A percentile compares a stretch with the other conserved stretches of the same genome.
These are phyloP conservation scores for Eleusine coracana DNA, from an alignment of 176 grass and related monocot species.

Conservation along the genomic window DNA sequence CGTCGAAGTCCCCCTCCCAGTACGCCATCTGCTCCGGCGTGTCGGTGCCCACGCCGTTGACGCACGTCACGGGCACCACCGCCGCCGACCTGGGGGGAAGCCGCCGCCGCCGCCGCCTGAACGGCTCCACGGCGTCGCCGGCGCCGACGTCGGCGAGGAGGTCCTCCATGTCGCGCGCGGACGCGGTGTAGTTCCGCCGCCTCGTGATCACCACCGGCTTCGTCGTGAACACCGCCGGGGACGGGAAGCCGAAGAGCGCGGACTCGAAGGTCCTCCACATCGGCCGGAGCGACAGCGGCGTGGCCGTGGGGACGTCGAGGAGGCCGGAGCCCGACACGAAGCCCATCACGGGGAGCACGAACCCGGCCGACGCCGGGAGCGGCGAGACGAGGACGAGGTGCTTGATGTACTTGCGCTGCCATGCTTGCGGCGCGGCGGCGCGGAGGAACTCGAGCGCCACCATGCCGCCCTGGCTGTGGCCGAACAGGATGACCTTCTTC, in stretches of 20 bases:
- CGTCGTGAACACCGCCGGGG: background rate
- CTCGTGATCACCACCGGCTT: background rate
- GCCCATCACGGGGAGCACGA: background rate
- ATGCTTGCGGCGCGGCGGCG: background rate
- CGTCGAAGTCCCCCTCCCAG: background rate
- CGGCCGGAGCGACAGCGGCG: background rate
- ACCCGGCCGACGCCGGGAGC: background rate
- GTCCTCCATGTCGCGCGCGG: background rate
- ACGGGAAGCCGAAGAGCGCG: background rate
- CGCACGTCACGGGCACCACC: constrained; percentile 4
- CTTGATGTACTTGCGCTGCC: background rate
- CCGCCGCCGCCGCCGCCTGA: background rate
- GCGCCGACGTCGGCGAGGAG: background rate
- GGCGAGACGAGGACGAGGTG: constrained; percentile 15
- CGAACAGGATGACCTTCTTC: constrained; percentile 6
- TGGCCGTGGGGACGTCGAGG: background rate
- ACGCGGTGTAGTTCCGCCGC: background rate
- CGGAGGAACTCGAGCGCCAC: constrained; percentile 9
- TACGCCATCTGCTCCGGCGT: background rate
- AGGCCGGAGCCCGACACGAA: background rate
- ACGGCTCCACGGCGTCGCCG: background rate
- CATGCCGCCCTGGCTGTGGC: background rate
- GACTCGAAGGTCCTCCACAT: constrained; percentile 17
- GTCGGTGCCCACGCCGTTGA: background rate
- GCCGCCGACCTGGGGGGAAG: background rate